Percentiles rank a stretch among this genome's conserved stretches.
Evolutionary conservation across 192 early-diverging fungal genomes (phyloP).

Genomic region (Rhizophagus clarus): DNA sequence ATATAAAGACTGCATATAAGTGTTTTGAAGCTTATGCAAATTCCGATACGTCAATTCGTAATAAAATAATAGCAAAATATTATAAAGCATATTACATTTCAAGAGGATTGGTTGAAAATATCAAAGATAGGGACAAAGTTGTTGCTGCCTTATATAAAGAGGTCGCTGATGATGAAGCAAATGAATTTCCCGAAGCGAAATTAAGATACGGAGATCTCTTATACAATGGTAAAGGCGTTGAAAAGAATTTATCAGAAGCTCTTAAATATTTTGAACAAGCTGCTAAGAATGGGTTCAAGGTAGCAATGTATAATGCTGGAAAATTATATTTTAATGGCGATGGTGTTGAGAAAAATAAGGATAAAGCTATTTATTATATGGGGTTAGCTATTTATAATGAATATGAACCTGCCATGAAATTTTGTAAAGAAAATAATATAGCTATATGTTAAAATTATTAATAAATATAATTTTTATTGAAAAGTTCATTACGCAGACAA

Average conservation of each 20-base stretch:
- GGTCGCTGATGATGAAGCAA: neutral
- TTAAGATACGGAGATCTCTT: neutral
- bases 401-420: neutral
- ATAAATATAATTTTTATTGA: no score
- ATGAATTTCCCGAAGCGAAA: neutral
- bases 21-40: neutral
- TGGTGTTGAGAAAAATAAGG: neutral
- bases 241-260: neutral
- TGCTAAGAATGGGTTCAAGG: neutral
- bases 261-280: neutral
- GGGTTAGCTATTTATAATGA: neutral
- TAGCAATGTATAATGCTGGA: neutral
- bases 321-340: neutral
- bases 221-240: neutral
- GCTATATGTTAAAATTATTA: neutral
- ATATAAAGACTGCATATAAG: neutral
- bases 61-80: neutral
- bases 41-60: no score
- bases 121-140: neutral
- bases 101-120: neutral
- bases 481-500: no score
- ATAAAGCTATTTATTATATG: neutral
- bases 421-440: neutral
- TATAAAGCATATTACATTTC: neutral
- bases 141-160: conserved; percentile 1